Percentiles rank a stretch among this genome's conserved stretches.
Conservation (phyloP, 352 stramenopile species). For the Phytophthora nicotianae region DNA sequence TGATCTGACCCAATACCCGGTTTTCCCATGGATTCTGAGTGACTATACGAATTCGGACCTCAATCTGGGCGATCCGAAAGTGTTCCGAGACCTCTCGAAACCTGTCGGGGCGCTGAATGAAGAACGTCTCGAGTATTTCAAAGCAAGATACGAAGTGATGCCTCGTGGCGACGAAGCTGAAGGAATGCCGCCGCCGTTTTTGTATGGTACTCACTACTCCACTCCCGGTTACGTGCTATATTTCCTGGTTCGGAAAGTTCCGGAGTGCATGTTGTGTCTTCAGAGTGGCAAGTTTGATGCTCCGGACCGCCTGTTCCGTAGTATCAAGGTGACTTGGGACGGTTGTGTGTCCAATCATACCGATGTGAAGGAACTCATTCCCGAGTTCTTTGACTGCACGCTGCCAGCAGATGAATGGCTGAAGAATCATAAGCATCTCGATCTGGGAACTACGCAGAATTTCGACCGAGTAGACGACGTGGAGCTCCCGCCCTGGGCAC, state of each 20-base stretch:
- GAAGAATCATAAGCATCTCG: slow-evolving; percentile 94
- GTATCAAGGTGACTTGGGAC: slow-evolving; percentile 93
- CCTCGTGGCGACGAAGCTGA: slow-evolving; percentile 78
- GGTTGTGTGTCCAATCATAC: slow-evolving; percentile 82
- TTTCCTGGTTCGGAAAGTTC: slow-evolving; percentile 97
- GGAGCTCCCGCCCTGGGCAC: slow-evolving; percentile 94
- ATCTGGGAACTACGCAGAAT: slow-evolving; percentile 92
- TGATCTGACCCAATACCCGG: slow-evolving; percentile 93
- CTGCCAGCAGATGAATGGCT: slow-evolving; percentile 91
- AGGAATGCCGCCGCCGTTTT: slow-evolving; percentile 91
- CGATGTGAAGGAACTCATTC: slow-evolving; percentile 99
- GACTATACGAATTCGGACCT: slow-evolving; percentile 87
- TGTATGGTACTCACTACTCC: slow-evolving; percentile 96
- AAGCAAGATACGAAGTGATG: slow-evolving; percentile 91
- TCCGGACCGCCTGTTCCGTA: slow-evolving; percentile 97
- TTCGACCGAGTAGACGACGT: slow-evolving; percentile 92
- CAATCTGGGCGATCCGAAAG: slow-evolving; percentile 75
- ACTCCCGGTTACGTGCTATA: slow-evolving; percentile 97
- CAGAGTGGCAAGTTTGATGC: slow-evolving; percentile 99
- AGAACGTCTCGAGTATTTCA: slow-evolving; percentile 88
- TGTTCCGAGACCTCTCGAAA: slow-evolving; percentile 92
- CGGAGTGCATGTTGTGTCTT: slow-evolving; percentile 95
- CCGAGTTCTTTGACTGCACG: slow-evolving; percentile 96
- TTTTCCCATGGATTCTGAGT: slow-evolving; percentile 96
- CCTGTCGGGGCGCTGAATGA: slow-evolving; percentile 94